Conservation (phyloP, 192 early-diverging fungal species). For the Lobosporangium transversale region DNA sequence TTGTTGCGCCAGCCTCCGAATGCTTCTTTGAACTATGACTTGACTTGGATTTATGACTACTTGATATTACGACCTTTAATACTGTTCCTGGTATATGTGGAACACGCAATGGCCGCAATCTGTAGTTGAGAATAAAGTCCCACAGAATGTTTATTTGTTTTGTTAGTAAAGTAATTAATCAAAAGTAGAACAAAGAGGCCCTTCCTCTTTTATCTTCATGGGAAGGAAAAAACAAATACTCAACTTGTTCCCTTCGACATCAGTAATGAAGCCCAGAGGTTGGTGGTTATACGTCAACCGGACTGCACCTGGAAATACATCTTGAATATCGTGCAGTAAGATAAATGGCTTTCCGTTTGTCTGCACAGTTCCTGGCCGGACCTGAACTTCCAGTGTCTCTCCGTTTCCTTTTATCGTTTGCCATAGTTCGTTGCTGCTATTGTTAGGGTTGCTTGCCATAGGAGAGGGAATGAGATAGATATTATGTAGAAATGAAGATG, state of each 20-base stretch:
- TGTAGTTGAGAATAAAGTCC: not conserved
- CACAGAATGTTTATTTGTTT: too few species aligned
- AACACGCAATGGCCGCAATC: not conserved
- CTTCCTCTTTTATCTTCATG: not conserved
- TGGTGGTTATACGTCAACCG: not conserved
- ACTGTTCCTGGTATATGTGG: not conserved
- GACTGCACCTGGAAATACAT: not conserved
- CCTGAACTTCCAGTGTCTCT: not conserved
- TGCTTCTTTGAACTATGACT: not conserved
- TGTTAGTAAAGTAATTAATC: not conserved
- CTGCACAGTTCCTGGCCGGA: not conserved
- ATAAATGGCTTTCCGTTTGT: not conserved
- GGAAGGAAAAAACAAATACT: not conserved
- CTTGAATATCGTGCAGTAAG: conserved; percentile 1
- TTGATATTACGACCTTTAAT: not conserved
- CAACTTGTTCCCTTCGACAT: conserved; percentile 4
- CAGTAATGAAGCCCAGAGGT: not conserved
- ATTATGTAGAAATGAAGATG: too few species aligned
- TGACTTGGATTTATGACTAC: not conserved
- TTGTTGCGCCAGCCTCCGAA: not conserved
- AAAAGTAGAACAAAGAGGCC: not conserved
- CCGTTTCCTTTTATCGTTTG: not conserved
- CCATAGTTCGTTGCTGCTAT: not conserved
- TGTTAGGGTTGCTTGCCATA: not conserved
- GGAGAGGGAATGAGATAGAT: too few species aligned